Evolutionary conservation across 495 filamentous ascomycete species (phyloP).

Genomic region (Penicillium diatomitis): DNA sequence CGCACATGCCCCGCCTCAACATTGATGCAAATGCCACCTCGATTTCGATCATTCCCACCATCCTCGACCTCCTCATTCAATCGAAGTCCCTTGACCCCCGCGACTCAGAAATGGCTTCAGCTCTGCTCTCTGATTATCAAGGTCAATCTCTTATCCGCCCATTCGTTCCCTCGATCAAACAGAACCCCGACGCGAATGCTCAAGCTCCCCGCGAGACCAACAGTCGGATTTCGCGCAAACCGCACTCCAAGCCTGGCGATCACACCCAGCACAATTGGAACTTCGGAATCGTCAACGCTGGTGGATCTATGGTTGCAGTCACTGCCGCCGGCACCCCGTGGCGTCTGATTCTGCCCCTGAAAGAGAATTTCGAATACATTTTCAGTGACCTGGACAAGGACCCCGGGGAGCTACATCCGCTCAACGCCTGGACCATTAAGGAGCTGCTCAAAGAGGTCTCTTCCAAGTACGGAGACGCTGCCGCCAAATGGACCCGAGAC

Average conservation of each 20-base stretch:
- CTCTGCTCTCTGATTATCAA: conserved; percentile 29
- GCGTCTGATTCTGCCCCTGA: conserved; percentile 33
- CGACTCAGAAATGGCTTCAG: conserved; percentile 25
- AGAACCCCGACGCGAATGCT: not conserved
- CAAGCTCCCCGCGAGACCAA: not conserved
- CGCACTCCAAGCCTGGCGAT: not conserved
- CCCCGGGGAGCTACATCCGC: conserved; percentile 24
- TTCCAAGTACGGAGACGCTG: conserved; percentile 22
- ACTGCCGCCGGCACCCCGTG: conserved; percentile 27
- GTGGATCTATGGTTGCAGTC: conserved; percentile 29
- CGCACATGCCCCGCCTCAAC: conserved; percentile 31
- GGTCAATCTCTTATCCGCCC: conserved; percentile 28
- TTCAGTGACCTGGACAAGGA: conserved; percentile 31
- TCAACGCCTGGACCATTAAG: conserved; percentile 20
- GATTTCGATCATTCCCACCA: conserved; percentile 35
- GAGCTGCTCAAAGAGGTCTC: conserved; percentile 16
- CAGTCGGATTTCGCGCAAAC: conserved; percentile 1
- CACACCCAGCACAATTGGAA: conserved; percentile 19
- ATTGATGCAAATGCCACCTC: conserved; percentile 33
- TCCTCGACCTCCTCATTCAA: conserved; percentile 37
- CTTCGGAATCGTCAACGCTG: conserved; percentile 37
- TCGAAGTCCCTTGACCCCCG: conserved; percentile 27
- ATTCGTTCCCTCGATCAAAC: conserved; percentile 11
- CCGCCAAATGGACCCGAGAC: conserved; percentile 28
- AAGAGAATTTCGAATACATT: conserved; percentile 27